Evolutionary conservation across 2,329 filamentous ascomycete species (phyloP).

Genomic region (Beauveria sp.): DNA sequence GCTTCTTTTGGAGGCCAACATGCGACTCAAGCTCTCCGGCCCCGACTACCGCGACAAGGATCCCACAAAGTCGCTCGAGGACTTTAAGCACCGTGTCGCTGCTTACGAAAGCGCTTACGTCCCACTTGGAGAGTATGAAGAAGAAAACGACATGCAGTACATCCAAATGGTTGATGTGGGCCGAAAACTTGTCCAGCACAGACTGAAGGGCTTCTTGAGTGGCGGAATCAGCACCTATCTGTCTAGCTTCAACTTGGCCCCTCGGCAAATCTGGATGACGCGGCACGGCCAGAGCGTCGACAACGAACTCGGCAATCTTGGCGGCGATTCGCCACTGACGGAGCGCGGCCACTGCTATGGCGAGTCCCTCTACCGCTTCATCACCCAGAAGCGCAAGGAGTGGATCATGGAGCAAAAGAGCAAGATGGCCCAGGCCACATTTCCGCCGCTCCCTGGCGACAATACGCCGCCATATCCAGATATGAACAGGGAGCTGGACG

Average conservation of each 20-base stretch:
- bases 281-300: constrained; percentile 87
- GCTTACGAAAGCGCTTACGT: constrained; percentile 94
- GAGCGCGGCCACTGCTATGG: constrained; percentile 75
- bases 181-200: constrained; percentile 84
- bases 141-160: constrained; percentile 84
- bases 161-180: constrained; percentile 98
- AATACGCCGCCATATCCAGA: constrained; percentile 93
- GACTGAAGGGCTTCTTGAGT: constrained; percentile 84
- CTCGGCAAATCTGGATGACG: constrained; percentile 96
- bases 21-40: constrained; percentile 91
- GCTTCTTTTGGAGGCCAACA: constrained; percentile 83
- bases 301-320: constrained; percentile 80
- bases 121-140: constrained; percentile 83
- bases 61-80: constrained; percentile 70
- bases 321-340: constrained; percentile 80
- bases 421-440: constrained; percentile 67
- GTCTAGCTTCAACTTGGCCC: constrained; percentile 92
- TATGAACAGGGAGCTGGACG: constrained; percentile 57
- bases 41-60: constrained; percentile 96
- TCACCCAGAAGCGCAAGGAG: constrained; percentile 68
- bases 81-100: constrained; percentile 87
- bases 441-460: constrained; percentile 86
- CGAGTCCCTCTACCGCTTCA: constrained; percentile 71
- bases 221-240: constrained; percentile 91
- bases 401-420: constrained; percentile 80